These are phyloP conservation scores for Viola odorata DNA, from an alignment of 345 rosid species.

Conservation along the genomic window DNA sequence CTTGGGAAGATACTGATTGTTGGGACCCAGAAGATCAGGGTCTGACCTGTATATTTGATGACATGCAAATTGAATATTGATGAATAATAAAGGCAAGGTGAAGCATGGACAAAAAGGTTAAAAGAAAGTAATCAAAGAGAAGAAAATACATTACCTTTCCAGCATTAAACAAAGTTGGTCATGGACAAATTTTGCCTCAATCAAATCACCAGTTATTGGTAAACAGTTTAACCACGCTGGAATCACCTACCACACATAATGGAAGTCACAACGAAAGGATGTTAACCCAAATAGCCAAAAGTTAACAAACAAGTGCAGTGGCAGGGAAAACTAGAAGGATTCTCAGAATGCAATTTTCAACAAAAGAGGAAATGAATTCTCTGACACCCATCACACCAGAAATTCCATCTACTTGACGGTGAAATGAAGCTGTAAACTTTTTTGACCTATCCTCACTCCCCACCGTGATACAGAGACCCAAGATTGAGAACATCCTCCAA, in stretches of 20 bases:
- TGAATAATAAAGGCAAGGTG: not conserved
- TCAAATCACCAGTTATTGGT: constrained; percentile 83
- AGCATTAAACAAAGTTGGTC: constrained; percentile 96
- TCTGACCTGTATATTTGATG: constrained; percentile 63
- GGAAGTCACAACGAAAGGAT: not conserved
- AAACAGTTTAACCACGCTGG: constrained; percentile 99
- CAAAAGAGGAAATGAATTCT: too few species aligned
- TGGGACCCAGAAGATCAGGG: constrained; percentile 75
- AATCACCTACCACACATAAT: constrained; percentile 50
- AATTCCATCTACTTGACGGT: too few species aligned
- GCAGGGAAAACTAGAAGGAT: not conserved
- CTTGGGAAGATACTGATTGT: constrained; percentile 81
- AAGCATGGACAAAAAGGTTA: not conserved
- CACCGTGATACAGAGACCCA: too few species aligned
- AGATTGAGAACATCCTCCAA: not conserved
- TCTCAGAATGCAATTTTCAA: too few species aligned
- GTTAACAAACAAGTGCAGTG: not conserved
- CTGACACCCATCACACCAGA: too few species aligned
- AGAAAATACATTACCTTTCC: constrained; percentile 53
- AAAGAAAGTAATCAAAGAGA: not conserved
- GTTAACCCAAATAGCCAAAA: not conserved
- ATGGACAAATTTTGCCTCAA: constrained; percentile 97
- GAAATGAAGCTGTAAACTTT: too few species aligned
- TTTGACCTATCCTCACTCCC: too few species aligned
- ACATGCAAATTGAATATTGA: constrained; percentile 4